Evolutionary conservation across 1,284 basidiomycete species (phyloP), one percentile per base, ranked within the genome.

Genomic region (Phellopilus nigrolimitatus): DNA sequence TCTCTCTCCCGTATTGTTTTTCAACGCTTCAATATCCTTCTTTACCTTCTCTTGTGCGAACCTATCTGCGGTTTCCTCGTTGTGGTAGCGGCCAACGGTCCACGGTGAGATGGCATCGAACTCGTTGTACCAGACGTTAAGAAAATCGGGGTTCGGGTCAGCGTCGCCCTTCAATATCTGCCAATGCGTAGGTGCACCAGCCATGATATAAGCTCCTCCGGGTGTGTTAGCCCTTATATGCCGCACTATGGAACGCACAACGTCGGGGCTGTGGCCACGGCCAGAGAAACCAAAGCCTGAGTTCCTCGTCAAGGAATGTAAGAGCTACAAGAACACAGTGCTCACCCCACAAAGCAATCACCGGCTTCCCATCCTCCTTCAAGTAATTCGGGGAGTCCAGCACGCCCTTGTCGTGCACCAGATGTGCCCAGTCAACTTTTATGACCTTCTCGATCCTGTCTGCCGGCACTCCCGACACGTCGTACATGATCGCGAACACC

Each of bases 401-500:
- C 10, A 88, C 61, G 17, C 73, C 70, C 59, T 82, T 75, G 25
- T 79, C 70, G 41, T 67, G 72, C 9, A 88, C 60, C 25, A 90
- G 78, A 62, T 88, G 83, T 4, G 67, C 60, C 84, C 85, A 87
- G 62, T 90, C 87, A 37, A 71, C 71, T 52, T 82, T 73, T 7
- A 89, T 63, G 37, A 88, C 69, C 5, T 64, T 62, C 51, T 76
- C 74, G 19, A 88, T 72, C 47, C 75, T 75, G 54, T 84, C 75
- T 4, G 81, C 65, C 10, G 80, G 64, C 12, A 88, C 79, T 19
- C 82, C 80, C 3, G 82, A 76, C 2, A 88, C 78, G 64, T 89
- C 86, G 62, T 90, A 89, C 88, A 90, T 90, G 56, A 89, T 83
- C 4, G 86, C 83, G 63, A 79, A 89, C 1, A 86, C 84, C 42